These are phyloP conservation scores for Spergularia azorica DNA, from an alignment of 179 eudicot genomes.

Conservation along the genomic window DNA sequence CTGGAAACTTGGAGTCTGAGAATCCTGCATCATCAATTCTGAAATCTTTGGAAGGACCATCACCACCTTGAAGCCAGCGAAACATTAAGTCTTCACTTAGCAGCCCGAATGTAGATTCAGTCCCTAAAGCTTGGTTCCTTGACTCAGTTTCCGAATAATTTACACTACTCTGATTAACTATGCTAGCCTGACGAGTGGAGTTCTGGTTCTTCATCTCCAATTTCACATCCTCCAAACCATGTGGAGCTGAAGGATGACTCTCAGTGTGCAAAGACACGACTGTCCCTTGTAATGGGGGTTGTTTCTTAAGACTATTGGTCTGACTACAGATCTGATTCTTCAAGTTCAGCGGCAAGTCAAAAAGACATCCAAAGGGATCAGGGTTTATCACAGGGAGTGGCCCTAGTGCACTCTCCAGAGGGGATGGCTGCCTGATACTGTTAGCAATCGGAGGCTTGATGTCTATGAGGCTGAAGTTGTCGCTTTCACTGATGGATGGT, in stretches of 20 bases:
- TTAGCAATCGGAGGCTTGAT: conserved; percentile 32
- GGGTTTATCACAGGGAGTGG: conserved; percentile 33
- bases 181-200: conserved; percentile 28
- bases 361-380: conserved; percentile 35
- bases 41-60: conserved; percentile 33
- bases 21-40: conserved; percentile 45
- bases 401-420: conserved; percentile 22
- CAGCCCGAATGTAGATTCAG: conserved; percentile 38
- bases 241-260: conserved; percentile 17
- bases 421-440: conserved; percentile 28
- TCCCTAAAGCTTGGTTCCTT: conserved; percentile 34
- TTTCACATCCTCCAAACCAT: conserved; percentile 15
- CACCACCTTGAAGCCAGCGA: conserved; percentile 46
- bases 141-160: conserved; percentile 34
- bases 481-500: conserved; percentile 37
- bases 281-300: neutral
- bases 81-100: conserved; percentile 40
- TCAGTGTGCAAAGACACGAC: conserved; percentile 18
- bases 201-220: conserved; percentile 22
- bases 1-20: conserved; percentile 36
- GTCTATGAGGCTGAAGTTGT: conserved; percentile 30
- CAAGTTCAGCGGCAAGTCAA: conserved; percentile 25
- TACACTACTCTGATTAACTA: conserved; percentile 34
- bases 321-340: conserved; percentile 34
- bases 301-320: neutral